phyloP scores from a whole-genome alignment of 352 stramenopile genomes.

The Thalassiosira oceanica region DNA sequence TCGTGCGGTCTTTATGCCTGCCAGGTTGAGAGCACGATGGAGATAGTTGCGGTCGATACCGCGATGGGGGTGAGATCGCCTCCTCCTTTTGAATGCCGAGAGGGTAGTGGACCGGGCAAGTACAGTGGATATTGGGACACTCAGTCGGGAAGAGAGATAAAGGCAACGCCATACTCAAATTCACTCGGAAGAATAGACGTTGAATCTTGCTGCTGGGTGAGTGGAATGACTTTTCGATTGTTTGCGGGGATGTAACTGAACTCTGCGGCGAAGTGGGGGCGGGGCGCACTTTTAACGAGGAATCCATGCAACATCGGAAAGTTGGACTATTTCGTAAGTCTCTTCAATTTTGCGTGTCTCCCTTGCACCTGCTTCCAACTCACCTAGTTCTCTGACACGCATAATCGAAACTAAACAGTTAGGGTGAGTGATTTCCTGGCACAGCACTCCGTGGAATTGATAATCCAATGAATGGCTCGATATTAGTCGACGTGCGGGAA shows the following conservation, averaged over 20 bases:
- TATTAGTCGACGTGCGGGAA: too few relatives aligned
- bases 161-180: too few relatives aligned
- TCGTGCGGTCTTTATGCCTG: too few relatives aligned
- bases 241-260: not conserved
- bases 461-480: too few relatives aligned
- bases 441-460: too few relatives aligned
- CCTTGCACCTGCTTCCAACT: too few relatives aligned
- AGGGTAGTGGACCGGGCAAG: slow-evolving; percentile 3
- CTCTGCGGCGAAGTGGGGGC: slow-evolving; percentile 9
- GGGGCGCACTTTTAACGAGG: slow-evolving; percentile 22
- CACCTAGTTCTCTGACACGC: too few relatives aligned
- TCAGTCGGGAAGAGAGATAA: not conserved
- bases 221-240: not conserved
- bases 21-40: slow-evolving; percentile 16
- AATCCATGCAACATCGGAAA: slow-evolving; percentile 25
- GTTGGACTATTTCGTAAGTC: too few relatives aligned
- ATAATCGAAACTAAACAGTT: too few relatives aligned
- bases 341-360: too few relatives aligned
- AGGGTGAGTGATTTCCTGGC: too few relatives aligned
- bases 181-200: slow-evolving; percentile 2
- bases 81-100: slow-evolving; percentile 21
- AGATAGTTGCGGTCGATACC: slow-evolving; percentile 5
- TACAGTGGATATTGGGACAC: slow-evolving; percentile 38
- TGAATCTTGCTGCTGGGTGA: not conserved
- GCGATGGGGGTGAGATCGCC: slow-evolving; percentile 10